Evolutionary conservation across 169 alveolate genomes (phyloP).

Genomic region (Cryptosporidium tyzzeri): DNA sequence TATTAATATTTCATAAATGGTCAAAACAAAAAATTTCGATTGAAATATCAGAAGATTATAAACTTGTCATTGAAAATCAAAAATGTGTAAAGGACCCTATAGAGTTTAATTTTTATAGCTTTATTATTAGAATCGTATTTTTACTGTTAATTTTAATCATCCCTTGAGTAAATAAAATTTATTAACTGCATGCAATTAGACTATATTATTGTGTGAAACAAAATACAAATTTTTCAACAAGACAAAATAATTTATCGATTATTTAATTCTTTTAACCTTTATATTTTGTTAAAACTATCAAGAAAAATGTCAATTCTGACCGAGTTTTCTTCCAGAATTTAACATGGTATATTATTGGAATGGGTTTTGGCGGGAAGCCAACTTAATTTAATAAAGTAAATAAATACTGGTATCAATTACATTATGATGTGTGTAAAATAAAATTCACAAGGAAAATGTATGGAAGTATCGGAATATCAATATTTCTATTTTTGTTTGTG

Average conservation of each 20-base stretch:
- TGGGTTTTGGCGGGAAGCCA: slow-evolving; percentile 3
- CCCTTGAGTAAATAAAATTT: not conserved
- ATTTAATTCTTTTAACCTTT: no score
- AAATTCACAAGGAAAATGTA: not conserved
- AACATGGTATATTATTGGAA: not conserved
- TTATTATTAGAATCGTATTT: no score
- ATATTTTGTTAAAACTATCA: not conserved
- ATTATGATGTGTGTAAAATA: not conserved
- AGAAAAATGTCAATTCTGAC: not conserved
- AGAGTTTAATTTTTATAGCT: not conserved
- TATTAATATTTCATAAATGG: no score
- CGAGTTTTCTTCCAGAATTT: not conserved
- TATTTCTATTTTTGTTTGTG: not conserved
- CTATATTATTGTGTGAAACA: not conserved
- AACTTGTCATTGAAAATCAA: no score
- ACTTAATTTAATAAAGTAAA: not conserved
- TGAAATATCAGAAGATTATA: no score
- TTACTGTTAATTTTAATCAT: not conserved
- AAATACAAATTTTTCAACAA: not conserved
- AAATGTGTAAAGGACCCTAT: not conserved
- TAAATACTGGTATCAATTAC: not conserved
- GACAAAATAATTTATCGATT: no score
- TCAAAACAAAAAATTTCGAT: no score
- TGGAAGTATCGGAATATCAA: not conserved
- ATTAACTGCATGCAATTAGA: not conserved